Conservation (phyloP, 495 filamentous ascomycete genomes). For the Annulohypoxylon maeteangense region DNA sequence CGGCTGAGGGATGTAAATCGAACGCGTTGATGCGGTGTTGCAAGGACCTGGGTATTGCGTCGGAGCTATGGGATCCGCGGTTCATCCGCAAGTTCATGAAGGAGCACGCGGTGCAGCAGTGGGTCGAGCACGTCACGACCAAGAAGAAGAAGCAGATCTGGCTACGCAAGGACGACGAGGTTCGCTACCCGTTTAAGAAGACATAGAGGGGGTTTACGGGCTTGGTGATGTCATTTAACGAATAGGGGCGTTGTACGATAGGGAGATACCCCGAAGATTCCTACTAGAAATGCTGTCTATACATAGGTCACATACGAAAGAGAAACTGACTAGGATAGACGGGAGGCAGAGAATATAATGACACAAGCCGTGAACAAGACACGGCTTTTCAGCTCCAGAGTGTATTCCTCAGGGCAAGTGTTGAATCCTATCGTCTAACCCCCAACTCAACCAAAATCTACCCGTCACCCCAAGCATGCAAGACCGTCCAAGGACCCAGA, state of each 20-base stretch:
- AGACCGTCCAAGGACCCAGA: conserved; percentile 11
- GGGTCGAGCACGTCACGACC: conserved; percentile 70
- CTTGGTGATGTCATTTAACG: neutral
- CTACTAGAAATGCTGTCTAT: neutral
- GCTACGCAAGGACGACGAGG: conserved; percentile 83
- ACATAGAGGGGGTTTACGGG: conserved; percentile 47
- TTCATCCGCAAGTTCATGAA: conserved; percentile 81
- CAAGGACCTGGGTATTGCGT: conserved; percentile 95
- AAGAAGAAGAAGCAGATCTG: conserved; percentile 92
- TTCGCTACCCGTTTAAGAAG: conserved; percentile 84
- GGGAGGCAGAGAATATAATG: conserved; percentile 33
- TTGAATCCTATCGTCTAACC: conserved; percentile 22
- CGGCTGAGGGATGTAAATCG: conserved; percentile 95
- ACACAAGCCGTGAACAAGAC: conserved; percentile 23
- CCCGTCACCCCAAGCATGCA: conserved; percentile 7
- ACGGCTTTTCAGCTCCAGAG: conserved; percentile 32
- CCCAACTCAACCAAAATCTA: conserved; percentile 17
- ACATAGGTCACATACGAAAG: conserved; percentile 29
- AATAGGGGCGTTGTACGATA: conserved; percentile 26
- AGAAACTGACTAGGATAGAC: conserved; percentile 24
- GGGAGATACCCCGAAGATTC: conserved; percentile 24
- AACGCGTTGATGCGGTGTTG: conserved; percentile 97
- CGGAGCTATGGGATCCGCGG: conserved; percentile 95
- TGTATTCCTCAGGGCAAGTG: conserved; percentile 21
- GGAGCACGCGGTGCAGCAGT: conserved; percentile 73